Percentiles rank a stretch among this genome's conserved stretches.
Evolutionary conservation across 2,329 filamentous ascomycete genomes (phyloP).

Genomic region (Gremmenia infestans): DNA sequence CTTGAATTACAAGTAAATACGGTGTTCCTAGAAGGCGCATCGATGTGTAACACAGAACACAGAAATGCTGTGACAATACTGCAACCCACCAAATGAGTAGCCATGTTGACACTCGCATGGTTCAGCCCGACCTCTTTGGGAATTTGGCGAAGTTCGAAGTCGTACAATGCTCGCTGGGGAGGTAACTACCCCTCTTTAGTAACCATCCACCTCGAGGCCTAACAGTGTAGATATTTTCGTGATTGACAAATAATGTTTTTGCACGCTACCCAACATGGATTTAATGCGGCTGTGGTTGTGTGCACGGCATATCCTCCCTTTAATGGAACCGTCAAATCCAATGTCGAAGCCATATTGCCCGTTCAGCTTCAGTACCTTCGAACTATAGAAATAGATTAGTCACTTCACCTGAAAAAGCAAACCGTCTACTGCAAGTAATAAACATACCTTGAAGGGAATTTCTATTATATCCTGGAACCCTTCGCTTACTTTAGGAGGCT

Average conservation of each 20-base stretch:
- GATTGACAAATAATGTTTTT: neutral
- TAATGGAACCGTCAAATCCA: constrained; percentile 53
- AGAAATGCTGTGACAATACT: neutral
- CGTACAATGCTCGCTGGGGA: neutral
- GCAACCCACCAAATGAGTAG: neutral
- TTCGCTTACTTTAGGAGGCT: constrained; percentile 65
- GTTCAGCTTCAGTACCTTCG: constrained; percentile 51
- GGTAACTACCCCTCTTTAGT: neutral
- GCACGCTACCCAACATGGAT: neutral
- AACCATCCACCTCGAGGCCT: neutral
- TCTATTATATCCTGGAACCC: constrained; percentile 78
- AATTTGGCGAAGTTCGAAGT: neutral
- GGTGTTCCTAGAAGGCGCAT: neutral
- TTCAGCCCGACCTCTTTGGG: neutral
- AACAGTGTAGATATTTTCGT: neutral
- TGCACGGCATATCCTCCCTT: constrained; percentile 2
- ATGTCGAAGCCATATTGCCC: constrained; percentile 67
- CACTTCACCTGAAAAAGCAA: neutral
- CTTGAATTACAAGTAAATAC: neutral
- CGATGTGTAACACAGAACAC: neutral
- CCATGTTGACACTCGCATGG: neutral
- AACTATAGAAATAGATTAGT: constrained; percentile 18
- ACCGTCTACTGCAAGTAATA: neutral
- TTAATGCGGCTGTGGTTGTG: constrained; percentile 7
- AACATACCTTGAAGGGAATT: constrained; percentile 63